Conservation (phyloP, 1,139 yeast species). For the Scheffersomyces cryptocercus region DNA sequence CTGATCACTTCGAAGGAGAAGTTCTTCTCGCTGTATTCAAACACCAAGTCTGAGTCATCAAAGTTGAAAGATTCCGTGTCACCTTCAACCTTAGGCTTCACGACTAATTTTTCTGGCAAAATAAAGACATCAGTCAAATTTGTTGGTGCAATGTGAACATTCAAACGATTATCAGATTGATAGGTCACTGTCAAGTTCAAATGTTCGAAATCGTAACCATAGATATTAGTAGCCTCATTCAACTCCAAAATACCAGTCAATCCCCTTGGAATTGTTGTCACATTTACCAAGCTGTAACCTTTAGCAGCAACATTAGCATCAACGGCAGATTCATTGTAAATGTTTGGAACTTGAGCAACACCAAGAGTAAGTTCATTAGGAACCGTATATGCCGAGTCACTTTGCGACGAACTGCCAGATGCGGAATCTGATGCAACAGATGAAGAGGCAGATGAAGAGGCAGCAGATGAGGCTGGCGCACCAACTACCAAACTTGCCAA, state of each 20-base stretch:
- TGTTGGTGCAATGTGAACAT: constrained; percentile 26
- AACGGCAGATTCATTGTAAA: constrained; percentile 23
- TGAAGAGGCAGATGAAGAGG: not conserved
- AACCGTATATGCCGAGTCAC: constrained; percentile 5
- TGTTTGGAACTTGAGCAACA: constrained; percentile 26
- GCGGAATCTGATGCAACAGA: not conserved
- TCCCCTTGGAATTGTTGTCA: constrained; percentile 17
- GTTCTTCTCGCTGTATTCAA: constrained; percentile 19
- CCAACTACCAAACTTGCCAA: not conserved
- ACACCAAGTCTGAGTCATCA: constrained; percentile 19
- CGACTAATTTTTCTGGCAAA: constrained; percentile 24
- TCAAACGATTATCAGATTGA: constrained; percentile 23
- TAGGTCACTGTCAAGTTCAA: constrained; percentile 28
- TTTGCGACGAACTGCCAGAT: not conserved
- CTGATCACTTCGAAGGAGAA: constrained; percentile 29
- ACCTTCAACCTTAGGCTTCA: constrained; percentile 17
- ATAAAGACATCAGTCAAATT: constrained; percentile 24
- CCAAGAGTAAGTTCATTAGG: constrained; percentile 18
- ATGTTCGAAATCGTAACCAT: constrained; percentile 29
- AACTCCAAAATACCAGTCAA: constrained; percentile 22
- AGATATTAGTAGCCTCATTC: constrained; percentile 25
- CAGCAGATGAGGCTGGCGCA: not conserved
- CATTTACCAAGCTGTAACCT: constrained; percentile 23
- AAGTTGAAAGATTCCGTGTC: constrained; percentile 8
- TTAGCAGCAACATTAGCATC: constrained; percentile 27